These are phyloP conservation scores for Dioscorea zingiberensis DNA, from an alignment of 106 monocot genomes.

Conservation along the genomic window DNA sequence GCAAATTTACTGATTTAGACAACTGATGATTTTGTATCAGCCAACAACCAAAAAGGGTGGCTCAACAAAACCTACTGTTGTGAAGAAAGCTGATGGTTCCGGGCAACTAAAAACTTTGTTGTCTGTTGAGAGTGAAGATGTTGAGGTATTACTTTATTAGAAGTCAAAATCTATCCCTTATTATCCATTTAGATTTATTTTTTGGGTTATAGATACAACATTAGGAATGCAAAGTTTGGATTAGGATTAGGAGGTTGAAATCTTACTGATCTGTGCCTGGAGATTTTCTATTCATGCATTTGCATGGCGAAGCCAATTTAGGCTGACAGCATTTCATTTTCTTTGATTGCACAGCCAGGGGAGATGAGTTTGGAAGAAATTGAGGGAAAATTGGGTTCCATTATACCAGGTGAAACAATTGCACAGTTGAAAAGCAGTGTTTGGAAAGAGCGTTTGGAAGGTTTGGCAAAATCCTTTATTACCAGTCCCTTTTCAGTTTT, in stretches of 20 bases:
- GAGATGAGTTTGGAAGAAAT: constrained; percentile 99
- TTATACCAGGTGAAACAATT: constrained; percentile 62
- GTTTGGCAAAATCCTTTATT: constrained; percentile 20
- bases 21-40: constrained; percentile 22
- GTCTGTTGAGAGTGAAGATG: constrained; percentile 67
- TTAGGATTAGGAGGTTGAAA: no score
- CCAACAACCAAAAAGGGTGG: constrained; percentile 47
- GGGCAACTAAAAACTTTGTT: constrained; percentile 39
- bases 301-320: no score
- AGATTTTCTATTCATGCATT: no score
- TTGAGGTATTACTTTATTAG: constrained; percentile 50
- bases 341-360: constrained; percentile 51
- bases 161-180: background rate
- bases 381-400: constrained; percentile 64
- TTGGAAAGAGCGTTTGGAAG: constrained; percentile 99
- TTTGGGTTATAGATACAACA: no score
- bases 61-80: constrained; percentile 38
- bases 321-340: background rate
- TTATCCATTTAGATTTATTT: no score
- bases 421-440: constrained; percentile 83
- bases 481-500: background rate
- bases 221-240: no score
- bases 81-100: constrained; percentile 64
- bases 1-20: background rate
- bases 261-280: no score